Evolutionary conservation across 371 early-diverging fungal genomes (phyloP).

Genomic region (Amoeboradix gromovi): DNA sequence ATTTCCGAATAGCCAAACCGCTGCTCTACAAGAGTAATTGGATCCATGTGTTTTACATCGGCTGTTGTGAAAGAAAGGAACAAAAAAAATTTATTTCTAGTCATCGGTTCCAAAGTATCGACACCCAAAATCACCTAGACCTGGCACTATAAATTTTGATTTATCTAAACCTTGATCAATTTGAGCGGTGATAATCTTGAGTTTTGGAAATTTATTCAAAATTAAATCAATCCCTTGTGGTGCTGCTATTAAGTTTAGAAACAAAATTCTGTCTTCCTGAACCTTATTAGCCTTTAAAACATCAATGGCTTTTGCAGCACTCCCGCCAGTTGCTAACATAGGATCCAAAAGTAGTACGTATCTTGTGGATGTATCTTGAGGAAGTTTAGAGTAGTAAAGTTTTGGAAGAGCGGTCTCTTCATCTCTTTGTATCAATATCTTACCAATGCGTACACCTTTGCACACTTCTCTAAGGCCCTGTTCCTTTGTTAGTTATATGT

Average conservation of each 20-base stretch:
- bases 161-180: constrained; percentile 52
- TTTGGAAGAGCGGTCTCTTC: constrained; percentile 46
- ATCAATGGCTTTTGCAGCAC: constrained; percentile 68
- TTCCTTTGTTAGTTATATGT: no score
- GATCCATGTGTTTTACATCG: no score
- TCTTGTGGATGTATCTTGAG: constrained; percentile 22
- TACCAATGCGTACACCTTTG: constrained; percentile 46
- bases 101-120: constrained; percentile 21
- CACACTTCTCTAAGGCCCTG: constrained; percentile 42
- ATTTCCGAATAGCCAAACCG: no score
- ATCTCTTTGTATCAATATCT: constrained; percentile 55
- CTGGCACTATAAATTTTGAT: constrained; percentile 50
- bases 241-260: constrained; percentile 42
- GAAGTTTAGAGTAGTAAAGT: constrained; percentile 22
- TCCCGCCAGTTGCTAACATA: constrained; percentile 79
- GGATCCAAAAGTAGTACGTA: constrained; percentile 48
- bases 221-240: constrained; percentile 46
- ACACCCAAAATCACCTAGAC: constrained; percentile 68
- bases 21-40: no score
- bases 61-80: no score
- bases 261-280: constrained; percentile 46
- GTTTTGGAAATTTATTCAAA: constrained; percentile 43
- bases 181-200: constrained; percentile 47
- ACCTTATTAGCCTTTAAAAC: constrained; percentile 61
- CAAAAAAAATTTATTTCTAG: no score